A percentile compares a stretch with the other conserved stretches of the same genome.
These are phyloP conservation scores for Trametopsis cervina DNA, from an alignment of 768 basidiomycete genomes.

Conservation along the genomic window DNA sequence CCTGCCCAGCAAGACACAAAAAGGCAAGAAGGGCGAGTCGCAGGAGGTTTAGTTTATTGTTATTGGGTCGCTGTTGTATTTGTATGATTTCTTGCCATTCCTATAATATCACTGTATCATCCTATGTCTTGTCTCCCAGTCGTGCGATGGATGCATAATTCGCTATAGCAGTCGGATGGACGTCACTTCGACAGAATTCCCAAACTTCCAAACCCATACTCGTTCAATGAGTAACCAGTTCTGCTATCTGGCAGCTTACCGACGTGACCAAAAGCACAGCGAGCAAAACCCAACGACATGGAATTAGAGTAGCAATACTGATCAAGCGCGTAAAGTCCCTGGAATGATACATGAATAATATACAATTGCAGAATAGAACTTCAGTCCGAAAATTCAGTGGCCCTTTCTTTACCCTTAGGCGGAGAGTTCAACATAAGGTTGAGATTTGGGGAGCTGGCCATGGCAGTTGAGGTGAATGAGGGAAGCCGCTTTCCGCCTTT, in stretches of 20 bases:
- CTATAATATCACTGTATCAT: conserved; percentile 5
- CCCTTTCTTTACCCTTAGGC: conserved; percentile 46
- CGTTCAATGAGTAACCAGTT: too few relatives aligned
- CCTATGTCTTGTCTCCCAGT: too few relatives aligned
- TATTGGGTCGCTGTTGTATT: conserved; percentile 8
- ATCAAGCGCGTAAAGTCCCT: neutral
- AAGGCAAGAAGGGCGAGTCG: conserved; percentile 43
- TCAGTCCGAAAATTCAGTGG: conserved; percentile 9
- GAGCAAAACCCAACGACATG: too few relatives aligned
- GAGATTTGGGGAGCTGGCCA: conserved; percentile 36
- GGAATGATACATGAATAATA: neutral
- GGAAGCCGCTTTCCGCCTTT: conserved; percentile 31
- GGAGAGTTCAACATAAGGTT: conserved; percentile 30
- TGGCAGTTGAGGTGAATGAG: conserved; percentile 31
- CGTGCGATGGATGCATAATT: too few relatives aligned
- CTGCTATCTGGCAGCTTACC: too few relatives aligned
- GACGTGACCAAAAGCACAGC: too few relatives aligned
- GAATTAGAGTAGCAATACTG: too few relatives aligned
- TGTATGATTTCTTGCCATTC: conserved; percentile 5
- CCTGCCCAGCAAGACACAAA: conserved; percentile 40
- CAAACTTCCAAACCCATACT: too few relatives aligned
- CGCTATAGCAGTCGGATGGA: too few relatives aligned
- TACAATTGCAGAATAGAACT: neutral
- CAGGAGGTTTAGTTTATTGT: conserved; percentile 33
- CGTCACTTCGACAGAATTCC: too few relatives aligned